Conservation (phyloP, 306 rosid species). For the Elaeagnus macrophylla region DNA sequence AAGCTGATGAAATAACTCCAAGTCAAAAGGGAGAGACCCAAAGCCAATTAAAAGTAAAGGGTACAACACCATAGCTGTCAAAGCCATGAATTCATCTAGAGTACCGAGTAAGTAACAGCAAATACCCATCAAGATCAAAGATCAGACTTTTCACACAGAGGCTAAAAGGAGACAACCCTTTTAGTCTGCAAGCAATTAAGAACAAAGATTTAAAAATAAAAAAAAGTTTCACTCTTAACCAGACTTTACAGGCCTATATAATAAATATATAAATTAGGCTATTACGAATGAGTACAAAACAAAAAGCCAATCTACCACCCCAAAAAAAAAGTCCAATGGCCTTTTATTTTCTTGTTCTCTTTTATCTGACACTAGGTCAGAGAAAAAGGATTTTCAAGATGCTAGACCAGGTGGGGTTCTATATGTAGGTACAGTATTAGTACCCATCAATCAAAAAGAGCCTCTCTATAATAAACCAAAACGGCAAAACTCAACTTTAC, state of each 20-base stretch:
- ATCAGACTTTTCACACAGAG: constrained; percentile 30
- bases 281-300: constrained; percentile 18
- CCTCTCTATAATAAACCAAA: too few species aligned
- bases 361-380: too few species aligned
- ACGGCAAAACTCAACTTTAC: too few species aligned
- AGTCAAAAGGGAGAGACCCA: constrained; percentile 35
- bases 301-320: constrained; percentile 12
- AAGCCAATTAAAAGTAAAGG: constrained; percentile 39
- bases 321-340: constrained; percentile 27
- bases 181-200: constrained; percentile 41
- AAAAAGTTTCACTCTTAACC: constrained; percentile 9
- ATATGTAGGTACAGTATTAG: too few species aligned
- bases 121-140: constrained; percentile 33
- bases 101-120: constrained; percentile 54
- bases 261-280: neutral
- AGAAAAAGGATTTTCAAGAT: neutral
- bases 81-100: constrained; percentile 76
- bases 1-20: constrained; percentile 38
- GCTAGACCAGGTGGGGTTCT: too few species aligned
- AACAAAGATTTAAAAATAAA: constrained; percentile 16
- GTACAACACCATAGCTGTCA: constrained; percentile 58
- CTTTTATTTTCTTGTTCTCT: constrained; percentile 1
- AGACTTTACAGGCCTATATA: constrained; percentile 37
- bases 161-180: constrained; percentile 32
- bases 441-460: too few species aligned